phyloP scores from a whole-genome alignment of 1,284 basidiomycete species.

The Testicularia cyperi region DNA sequence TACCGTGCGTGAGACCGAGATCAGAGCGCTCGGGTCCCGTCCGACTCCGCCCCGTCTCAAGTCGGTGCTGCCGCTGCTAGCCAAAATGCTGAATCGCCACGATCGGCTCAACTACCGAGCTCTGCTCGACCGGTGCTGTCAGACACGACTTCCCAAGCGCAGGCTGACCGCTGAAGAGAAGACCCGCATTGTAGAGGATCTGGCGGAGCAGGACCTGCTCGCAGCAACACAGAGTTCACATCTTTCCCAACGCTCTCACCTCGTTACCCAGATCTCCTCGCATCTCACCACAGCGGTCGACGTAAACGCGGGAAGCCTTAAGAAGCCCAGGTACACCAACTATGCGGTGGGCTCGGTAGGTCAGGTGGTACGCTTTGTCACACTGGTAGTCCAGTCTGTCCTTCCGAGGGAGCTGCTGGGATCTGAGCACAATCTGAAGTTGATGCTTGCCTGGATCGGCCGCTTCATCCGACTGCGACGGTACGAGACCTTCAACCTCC shows the following conservation, averaged over 20 bases:
- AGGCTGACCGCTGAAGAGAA: slow-evolving; percentile 56
- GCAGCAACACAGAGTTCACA: not conserved
- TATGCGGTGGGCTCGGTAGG: slow-evolving; percentile 68
- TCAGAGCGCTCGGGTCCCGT: slow-evolving; percentile 62
- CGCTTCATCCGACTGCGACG: slow-evolving; percentile 73
- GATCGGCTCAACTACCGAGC: slow-evolving; percentile 71
- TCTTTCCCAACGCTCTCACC: not conserved
- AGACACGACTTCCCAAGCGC: slow-evolving; percentile 68
- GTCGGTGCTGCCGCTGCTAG: slow-evolving; percentile 65
- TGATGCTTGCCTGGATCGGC: slow-evolving; percentile 69
- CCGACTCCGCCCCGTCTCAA: slow-evolving; percentile 76
- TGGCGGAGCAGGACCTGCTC: slow-evolving; percentile 20
- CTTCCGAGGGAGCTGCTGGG: slow-evolving; percentile 81
- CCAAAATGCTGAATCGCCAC: slow-evolving; percentile 71
- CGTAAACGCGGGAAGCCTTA: not conserved
- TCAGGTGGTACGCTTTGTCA: slow-evolving; percentile 64
- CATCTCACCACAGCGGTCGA: not conserved
- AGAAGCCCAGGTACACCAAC: slow-evolving; percentile 76
- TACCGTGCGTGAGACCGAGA: slow-evolving; percentile 70
- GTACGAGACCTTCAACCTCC: slow-evolving; percentile 79
- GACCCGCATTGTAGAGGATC: slow-evolving; percentile 74
- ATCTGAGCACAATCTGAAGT: slow-evolving; percentile 69
- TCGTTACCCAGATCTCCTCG: not conserved
- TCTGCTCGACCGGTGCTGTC: slow-evolving; percentile 70
- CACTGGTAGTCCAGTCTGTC: slow-evolving; percentile 68